Evolutionary conservation across 176 grass and related monocot genomes (phyloP), one percentile per base, ranked within the genome.

Genomic region (Zoysia pacifica): DNA sequence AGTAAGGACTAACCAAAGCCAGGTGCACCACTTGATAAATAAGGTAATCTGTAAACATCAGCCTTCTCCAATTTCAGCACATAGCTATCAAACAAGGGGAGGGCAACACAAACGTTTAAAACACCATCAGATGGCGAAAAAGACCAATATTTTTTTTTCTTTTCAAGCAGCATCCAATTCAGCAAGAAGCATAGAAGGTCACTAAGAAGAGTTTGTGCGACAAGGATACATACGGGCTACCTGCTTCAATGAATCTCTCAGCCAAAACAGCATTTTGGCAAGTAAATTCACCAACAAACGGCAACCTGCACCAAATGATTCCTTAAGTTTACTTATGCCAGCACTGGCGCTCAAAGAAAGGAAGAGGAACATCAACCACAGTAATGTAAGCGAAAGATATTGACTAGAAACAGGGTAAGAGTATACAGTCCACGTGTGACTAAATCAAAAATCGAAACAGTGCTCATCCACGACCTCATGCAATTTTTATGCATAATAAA

Each of bases 191-290:
- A 78, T 73, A 77, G 66, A 73, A 36, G 18, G 28, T 70, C 18
- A 65, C 75, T 28, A 62, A 81, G 78, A 81, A 86, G 50, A 59
- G 58, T 70, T 79, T 87, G 69, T 66, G 38, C 1, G 83, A 77
- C 43, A 84, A 67, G 72, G 80, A 91, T 94, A 97, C 91, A 79
- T 97, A 97, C 91, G 91, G 80, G 89, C 94, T 94, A 87, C 94
- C 94, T 90, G 89, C 91, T 97, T 97, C 91, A 86, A 97, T 97
- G 72, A 97, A 97, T 77, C 94, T 83, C 77, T 92, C 94, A 41
- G 94, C 94, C 66, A 91, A 81, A 86, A 97, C 79, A 86, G 91
- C 94, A 94, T 97, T 97, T 86, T 97, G 94, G 71, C 94, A 94
- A 70, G 73, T 97, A 90, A 97, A 97, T 97, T 97, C 94, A 63